Evolutionary conservation across 1,284 basidiomycete genomes (phyloP).

Genomic region (Hymenochaete sp.): DNA sequence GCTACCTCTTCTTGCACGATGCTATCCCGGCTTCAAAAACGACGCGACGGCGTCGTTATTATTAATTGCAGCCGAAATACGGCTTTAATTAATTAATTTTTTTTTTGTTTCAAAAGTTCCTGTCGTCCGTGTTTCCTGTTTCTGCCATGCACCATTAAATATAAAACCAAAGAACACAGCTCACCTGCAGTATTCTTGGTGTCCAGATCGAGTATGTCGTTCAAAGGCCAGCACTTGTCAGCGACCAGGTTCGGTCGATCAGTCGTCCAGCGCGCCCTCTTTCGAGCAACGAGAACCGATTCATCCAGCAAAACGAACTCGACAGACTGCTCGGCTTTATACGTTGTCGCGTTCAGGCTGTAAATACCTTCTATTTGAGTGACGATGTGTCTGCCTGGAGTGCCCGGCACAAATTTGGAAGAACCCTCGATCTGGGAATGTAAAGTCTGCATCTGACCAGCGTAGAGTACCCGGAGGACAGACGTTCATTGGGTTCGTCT

Average conservation of each 20-base stretch:
- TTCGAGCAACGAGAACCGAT: slow-evolving; percentile 78
- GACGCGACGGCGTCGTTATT: no score
- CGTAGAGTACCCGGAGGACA: slow-evolving; percentile 87
- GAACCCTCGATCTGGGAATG: slow-evolving; percentile 94
- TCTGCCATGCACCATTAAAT: no score
- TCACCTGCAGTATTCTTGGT: slow-evolving; percentile 88
- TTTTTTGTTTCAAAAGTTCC: no score
- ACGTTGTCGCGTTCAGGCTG: slow-evolving; percentile 90
- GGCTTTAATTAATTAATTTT: no score
- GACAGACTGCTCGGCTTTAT: slow-evolving; percentile 83
- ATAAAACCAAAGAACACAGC: slow-evolving; percentile 24
- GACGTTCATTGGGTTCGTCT: slow-evolving; percentile 77
- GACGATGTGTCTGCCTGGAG: slow-evolving; percentile 85
- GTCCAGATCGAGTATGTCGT: slow-evolving; percentile 90
- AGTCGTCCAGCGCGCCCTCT: slow-evolving; percentile 41
- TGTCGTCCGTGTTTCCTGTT: no score
- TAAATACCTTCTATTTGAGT: slow-evolving; percentile 79
- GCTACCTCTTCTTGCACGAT: no score
- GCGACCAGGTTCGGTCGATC: slow-evolving; percentile 75
- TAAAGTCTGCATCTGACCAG: slow-evolving; percentile 85
- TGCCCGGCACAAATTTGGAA: slow-evolving; percentile 88
- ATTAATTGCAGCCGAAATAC: no score
- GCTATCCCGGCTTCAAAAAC: no score
- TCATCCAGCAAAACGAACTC: slow-evolving; percentile 91
- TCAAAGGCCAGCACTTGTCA: slow-evolving; percentile 85